phyloP scores from a whole-genome alignment of 108 stramenopile genomes.

The Craspedostauros australis region DNA sequence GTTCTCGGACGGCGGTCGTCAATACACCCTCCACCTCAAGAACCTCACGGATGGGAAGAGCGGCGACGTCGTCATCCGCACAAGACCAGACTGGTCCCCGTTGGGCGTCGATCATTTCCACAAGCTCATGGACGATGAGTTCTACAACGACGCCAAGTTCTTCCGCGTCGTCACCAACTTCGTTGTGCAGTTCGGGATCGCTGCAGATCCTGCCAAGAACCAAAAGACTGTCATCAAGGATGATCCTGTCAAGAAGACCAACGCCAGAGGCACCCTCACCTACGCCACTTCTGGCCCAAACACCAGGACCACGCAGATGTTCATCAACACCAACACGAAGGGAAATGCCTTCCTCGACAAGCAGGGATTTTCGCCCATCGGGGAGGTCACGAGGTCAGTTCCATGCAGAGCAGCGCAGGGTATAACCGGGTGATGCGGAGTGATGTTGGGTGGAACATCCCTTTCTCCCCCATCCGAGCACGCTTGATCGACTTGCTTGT shows the following conservation, averaged over 20 bases:
- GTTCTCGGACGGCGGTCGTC: neutral
- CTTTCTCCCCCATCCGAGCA: too few species aligned
- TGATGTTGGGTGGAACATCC: too few species aligned
- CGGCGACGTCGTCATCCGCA: slow-evolving; percentile 44
- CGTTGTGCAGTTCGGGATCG: slow-evolving; percentile 84
- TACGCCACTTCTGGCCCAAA: slow-evolving; percentile 82
- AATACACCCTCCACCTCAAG: slow-evolving; percentile 16
- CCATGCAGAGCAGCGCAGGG: too few species aligned
- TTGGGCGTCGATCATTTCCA: slow-evolving; percentile 65
- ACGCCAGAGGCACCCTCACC: slow-evolving; percentile 70
- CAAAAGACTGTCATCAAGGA: slow-evolving; percentile 42
- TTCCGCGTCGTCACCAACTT: slow-evolving; percentile 73
- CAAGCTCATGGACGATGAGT: slow-evolving; percentile 42
- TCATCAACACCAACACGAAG: slow-evolving; percentile 61
- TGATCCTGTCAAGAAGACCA: slow-evolving; percentile 76
- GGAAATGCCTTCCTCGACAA: slow-evolving; percentile 75
- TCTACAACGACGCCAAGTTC: slow-evolving; percentile 64
- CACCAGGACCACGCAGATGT: slow-evolving; percentile 83
- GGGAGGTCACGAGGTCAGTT: slow-evolving; percentile 42
- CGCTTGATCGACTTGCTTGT: neutral
- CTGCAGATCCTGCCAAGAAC: slow-evolving; percentile 50
- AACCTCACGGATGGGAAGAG: slow-evolving; percentile 19
- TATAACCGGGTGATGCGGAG: too few species aligned
- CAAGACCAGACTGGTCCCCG: slow-evolving; percentile 70
- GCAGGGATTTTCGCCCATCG: slow-evolving; percentile 84